Conservation (phyloP, 768 basidiomycete species). For the Collybia sordida region DNA sequence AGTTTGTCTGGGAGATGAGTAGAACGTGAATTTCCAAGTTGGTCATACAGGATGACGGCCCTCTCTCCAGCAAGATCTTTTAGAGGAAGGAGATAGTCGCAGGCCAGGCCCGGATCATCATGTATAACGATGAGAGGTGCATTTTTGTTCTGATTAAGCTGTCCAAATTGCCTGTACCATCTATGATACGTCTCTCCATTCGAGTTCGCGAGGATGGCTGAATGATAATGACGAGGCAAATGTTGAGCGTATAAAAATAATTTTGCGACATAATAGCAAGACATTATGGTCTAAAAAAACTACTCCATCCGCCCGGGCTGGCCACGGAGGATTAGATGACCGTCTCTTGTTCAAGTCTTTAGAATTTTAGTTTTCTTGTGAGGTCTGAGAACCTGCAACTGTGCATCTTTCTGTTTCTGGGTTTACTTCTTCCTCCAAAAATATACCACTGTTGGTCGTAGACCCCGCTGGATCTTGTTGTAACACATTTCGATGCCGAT, state of each 20-base stretch:
- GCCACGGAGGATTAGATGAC: too few species aligned
- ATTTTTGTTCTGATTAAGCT: conserved; percentile 8
- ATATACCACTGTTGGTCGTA: conserved; percentile 37
- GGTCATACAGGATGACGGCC: conserved; percentile 49
- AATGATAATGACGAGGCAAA: too few species aligned
- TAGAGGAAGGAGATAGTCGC: conserved; percentile 37
- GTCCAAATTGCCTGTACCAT: conserved; percentile 39
- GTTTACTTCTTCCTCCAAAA: conserved; percentile 35
- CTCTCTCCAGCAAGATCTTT: conserved; percentile 29
- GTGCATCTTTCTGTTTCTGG: conserved; percentile 37
- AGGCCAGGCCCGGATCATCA: conserved; percentile 40
- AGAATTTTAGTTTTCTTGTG: too few species aligned
- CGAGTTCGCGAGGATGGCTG: too few species aligned
- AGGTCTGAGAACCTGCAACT: too few species aligned
- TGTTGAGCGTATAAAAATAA: too few species aligned
- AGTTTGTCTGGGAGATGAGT: conserved; percentile 37
- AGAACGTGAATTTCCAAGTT: conserved; percentile 43
- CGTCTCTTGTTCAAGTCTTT: too few species aligned
- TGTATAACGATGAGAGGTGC: conserved; percentile 37
- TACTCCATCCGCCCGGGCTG: too few species aligned
- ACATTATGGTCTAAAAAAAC: too few species aligned
- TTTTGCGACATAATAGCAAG: too few species aligned
- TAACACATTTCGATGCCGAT: conserved; percentile 40
- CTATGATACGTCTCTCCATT: conserved; percentile 29
- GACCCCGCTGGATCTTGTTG: conserved; percentile 32